Percentiles rank a stretch among this genome's conserved stretches.
Evolutionary conservation across 2,329 filamentous ascomycete genomes (phyloP).

Genomic region (Aspergillus udagawae): DNA sequence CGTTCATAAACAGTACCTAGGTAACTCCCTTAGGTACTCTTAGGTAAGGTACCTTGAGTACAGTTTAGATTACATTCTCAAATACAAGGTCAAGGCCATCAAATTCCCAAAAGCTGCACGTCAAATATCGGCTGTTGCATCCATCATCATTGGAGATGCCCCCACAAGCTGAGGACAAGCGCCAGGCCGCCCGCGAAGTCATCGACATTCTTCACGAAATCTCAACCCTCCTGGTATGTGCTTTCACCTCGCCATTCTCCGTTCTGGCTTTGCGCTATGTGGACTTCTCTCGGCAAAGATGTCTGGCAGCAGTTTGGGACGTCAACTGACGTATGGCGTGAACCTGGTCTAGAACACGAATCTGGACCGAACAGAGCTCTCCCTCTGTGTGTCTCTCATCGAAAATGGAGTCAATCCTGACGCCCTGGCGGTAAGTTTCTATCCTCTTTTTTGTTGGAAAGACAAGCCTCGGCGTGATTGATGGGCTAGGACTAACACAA

Average conservation of each 20-base stretch:
- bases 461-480: background rate
- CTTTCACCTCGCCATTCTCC: background rate
- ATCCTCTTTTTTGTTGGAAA: background rate
- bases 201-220: conserved; percentile 51
- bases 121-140: background rate
- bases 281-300: background rate
- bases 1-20: no score
- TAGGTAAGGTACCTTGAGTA: background rate
- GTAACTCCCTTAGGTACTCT: no score
- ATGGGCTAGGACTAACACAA: conserved; percentile 1
- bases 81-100: background rate
- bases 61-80: background rate
- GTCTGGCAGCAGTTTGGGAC: background rate
- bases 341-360: conserved; percentile 72
- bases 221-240: conserved; percentile 42
- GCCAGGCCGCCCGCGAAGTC: conserved; percentile 48
- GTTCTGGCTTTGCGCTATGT: conserved; percentile 1
- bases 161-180: conserved; percentile 43
- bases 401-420: conserved; percentile 97
- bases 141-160: conserved; percentile 31
- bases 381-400: conserved; percentile 92
- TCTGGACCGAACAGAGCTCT: conserved; percentile 83
- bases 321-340: background rate
- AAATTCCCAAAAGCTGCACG: background rate
- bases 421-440: conserved; percentile 73